Base-by-base conservation (phyloP, 2,329 filamentous ascomycete species). In the Delphinella strobiligena region DNA sequence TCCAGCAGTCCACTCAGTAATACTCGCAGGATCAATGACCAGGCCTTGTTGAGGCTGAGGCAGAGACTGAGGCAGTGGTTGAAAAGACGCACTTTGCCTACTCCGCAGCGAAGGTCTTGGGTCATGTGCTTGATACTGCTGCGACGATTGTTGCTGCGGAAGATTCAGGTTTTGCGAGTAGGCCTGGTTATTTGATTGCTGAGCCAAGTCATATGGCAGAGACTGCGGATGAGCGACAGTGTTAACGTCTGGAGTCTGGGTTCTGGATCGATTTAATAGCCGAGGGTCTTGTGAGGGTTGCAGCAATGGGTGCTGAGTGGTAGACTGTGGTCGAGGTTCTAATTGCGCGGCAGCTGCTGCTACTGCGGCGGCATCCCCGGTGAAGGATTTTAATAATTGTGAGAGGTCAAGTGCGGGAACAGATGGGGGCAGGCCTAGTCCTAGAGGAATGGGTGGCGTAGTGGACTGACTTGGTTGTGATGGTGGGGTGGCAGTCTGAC, bases 1-100 rank as follows among this genome's bases (percentile, higher is more conserved):
- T 14, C 61, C 67, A 37, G 61, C 59, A 34, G 61, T 59, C 67
- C 67, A 70, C 43, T 66, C 59, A 5, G 59, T 67, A 42, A 70
- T 69, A 0, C 60, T 64, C 1, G 66, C 60, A 24, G 66, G 62
- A 45, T 69, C 63, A 15, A 68, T 62, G n/a, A 41, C 32, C 2
- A 31, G 37, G 4, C 34, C 34, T 32, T 31, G n/a, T 4, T 38
- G 33, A 18, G 29, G 29, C 11, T 15, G 36, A 24, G 34, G 34
- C 29, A 11, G 27, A 4, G 15, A 7, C 15, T 14, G 22, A 27
- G 22, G 22, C 22, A 27, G 22, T 7, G n/a, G n/a, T n/a, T n/a
- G n/a, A n/a, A n/a, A n/a, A n/a, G n/a, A n/a, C n/a, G n/a, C n/a
- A n/a, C n/a, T n/a, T n/a, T n/a, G n/a, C 12, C 22, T 12, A 7